phyloP scores from a whole-genome alignment of 441 rosid species.

The Erodium trifolium region DNA sequence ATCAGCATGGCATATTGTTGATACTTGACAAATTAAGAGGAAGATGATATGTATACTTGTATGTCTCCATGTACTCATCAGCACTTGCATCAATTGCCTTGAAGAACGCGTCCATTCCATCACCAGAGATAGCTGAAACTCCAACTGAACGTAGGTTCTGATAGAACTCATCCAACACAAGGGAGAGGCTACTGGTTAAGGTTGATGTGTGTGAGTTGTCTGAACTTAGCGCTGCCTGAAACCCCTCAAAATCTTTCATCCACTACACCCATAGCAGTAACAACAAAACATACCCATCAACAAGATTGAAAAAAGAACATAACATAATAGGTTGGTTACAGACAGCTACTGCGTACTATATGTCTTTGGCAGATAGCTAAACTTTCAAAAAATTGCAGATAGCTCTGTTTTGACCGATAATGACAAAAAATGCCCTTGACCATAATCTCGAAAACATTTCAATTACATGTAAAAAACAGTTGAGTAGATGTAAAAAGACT shows the following conservation, averaged over 20 bases:
- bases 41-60: constrained; percentile 40
- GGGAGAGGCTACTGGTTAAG: constrained; percentile 66
- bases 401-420: too few species aligned
- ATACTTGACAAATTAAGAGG: not conserved
- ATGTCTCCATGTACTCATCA: constrained; percentile 78
- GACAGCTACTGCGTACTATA: too few species aligned
- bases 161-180: constrained; percentile 78
- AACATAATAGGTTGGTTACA: too few species aligned
- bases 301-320: too few species aligned
- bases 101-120: constrained; percentile 79
- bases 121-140: constrained; percentile 86
- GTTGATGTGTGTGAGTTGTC: constrained; percentile 69
- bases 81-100: constrained; percentile 75
- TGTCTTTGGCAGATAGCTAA: too few species aligned
- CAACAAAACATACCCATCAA: not conserved
- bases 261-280: constrained; percentile 41
- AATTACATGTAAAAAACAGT: too few species aligned
- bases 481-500: too few species aligned
- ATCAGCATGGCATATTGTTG: not conserved
- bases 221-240: constrained; percentile 64
- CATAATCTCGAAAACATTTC: too few species aligned
- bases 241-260: constrained; percentile 89
- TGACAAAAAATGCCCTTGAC: too few species aligned
- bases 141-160: constrained; percentile 72
- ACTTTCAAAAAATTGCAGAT: too few species aligned